These are phyloP conservation scores for Alternaria conjuncta DNA, from an alignment of 2,329 filamentous ascomycete genomes.

Conservation along the genomic window DNA sequence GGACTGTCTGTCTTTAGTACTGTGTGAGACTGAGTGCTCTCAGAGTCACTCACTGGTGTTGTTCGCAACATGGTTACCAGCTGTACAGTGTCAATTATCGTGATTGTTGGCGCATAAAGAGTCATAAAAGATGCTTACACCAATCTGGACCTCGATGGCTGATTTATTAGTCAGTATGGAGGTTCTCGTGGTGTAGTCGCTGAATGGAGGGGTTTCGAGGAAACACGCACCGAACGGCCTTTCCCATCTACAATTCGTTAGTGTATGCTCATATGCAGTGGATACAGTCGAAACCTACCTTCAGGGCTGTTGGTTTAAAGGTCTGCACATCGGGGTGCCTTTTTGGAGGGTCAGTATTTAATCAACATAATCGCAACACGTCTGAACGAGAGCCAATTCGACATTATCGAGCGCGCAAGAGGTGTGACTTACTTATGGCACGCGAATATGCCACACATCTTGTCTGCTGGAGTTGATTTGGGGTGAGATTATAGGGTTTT, in stretches of 20 bases:
- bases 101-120: constrained; percentile 36
- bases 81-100: constrained; percentile 57
- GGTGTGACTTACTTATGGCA: constrained; percentile 73
- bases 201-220: background rate
- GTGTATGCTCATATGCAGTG: background rate
- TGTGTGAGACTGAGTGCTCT: constrained; percentile 12
- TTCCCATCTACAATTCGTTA: background rate
- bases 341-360: background rate
- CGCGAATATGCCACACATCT: constrained; percentile 96
- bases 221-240: constrained; percentile 60
- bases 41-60: constrained; percentile 73
- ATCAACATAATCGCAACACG: constrained; percentile 12
- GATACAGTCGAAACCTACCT: background rate
- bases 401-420: constrained; percentile 20
- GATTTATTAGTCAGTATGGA: background rate
- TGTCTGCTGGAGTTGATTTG: constrained; percentile 44
- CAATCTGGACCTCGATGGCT: constrained; percentile 93
- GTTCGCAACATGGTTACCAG: constrained; percentile 87
- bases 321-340: constrained; percentile 89
- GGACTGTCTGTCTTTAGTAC: constrained; percentile 56
- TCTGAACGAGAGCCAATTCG: background rate
- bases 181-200: background rate
- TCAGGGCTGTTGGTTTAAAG: constrained; percentile 92
- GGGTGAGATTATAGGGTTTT: background rate
- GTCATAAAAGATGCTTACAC: constrained; percentile 70